phyloP scores from a whole-genome alignment of 2,329 filamentous ascomycete species.

The Fusarium subtropicale region DNA sequence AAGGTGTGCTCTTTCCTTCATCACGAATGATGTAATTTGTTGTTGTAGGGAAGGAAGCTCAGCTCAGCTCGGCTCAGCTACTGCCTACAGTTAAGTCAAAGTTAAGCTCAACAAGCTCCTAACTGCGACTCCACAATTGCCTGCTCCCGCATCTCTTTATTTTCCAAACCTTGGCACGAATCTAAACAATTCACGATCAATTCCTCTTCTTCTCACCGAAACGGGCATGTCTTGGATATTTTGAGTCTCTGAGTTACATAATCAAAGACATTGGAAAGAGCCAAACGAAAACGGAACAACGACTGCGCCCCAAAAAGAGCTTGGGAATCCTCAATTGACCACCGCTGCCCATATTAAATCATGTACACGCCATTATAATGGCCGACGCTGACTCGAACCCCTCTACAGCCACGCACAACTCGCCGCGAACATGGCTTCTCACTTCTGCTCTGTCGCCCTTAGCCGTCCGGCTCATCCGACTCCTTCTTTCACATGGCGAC shows the following conservation, averaged over 20 bases:
- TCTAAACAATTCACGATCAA: conserved; percentile 3
- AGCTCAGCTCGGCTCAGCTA: conserved; percentile 27
- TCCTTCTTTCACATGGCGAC: conserved; percentile 90
- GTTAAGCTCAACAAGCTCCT: conserved; percentile 29
- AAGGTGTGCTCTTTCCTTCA: neutral
- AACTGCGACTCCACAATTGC: conserved; percentile 37
- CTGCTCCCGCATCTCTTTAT: conserved; percentile 32
- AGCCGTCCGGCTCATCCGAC: conserved; percentile 82
- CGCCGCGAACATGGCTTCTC: conserved; percentile 91
- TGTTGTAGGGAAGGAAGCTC: neutral
- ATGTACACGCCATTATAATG: conserved; percentile 47
- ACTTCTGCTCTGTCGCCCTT: conserved; percentile 88
- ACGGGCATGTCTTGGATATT: conserved; percentile 5
- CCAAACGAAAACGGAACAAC: conserved; percentile 13
- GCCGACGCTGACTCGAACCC: conserved; percentile 51
- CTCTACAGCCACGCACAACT: conserved; percentile 71
- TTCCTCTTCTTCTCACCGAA: conserved; percentile 8
- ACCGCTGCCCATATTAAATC: conserved; percentile 29
- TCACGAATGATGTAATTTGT: conserved; percentile 44
- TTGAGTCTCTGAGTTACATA: conserved; percentile 14
- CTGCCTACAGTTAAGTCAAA: conserved; percentile 15
- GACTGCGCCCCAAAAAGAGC: neutral
- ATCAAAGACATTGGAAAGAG: conserved; percentile 30
- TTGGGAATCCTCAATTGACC: conserved; percentile 11
- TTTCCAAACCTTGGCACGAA: conserved; percentile 18